Evolutionary conservation across 2,329 filamentous ascomycete genomes (phyloP).

Genomic region (Zymoseptoria passerinii): DNA sequence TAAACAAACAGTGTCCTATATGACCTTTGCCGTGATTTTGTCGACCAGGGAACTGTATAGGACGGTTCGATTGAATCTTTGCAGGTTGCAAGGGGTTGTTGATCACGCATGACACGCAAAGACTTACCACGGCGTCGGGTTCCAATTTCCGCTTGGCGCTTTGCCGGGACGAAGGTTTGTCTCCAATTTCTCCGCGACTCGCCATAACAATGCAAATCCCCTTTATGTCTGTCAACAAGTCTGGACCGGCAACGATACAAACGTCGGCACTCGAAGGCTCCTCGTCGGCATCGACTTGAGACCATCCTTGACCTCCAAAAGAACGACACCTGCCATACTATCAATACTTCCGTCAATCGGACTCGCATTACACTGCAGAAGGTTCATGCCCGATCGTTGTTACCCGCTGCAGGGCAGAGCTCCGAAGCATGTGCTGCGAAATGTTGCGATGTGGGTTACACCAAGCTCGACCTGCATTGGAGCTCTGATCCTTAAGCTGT

Average conservation of each 20-base stretch:
- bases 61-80: too few relatives aligned
- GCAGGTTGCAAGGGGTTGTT: too few relatives aligned
- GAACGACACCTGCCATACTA: not conserved
- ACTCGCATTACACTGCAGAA: not conserved
- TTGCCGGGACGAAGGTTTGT: not conserved
- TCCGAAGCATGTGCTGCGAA: not conserved
- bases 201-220: not conserved
- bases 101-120: too few relatives aligned
- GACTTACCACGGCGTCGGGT: not conserved
- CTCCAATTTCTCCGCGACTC: not conserved
- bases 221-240: not conserved
- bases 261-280: not conserved
- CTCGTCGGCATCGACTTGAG: not conserved
- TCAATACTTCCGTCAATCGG: not conserved
- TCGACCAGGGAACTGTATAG: not conserved
- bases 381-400: not conserved
- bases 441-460: not conserved
- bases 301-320: not conserved
- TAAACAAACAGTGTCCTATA: not conserved
- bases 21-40: not conserved
- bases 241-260: not conserved
- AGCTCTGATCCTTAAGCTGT: not conserved
- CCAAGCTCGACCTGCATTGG: not conserved
- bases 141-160: not conserved
- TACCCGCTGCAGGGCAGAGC: not conserved